Evolutionary conservation across 352 stramenopile species (phyloP), one percentile per base, ranked within the genome.

Genomic region (Aphanomyces cochlioides): DNA sequence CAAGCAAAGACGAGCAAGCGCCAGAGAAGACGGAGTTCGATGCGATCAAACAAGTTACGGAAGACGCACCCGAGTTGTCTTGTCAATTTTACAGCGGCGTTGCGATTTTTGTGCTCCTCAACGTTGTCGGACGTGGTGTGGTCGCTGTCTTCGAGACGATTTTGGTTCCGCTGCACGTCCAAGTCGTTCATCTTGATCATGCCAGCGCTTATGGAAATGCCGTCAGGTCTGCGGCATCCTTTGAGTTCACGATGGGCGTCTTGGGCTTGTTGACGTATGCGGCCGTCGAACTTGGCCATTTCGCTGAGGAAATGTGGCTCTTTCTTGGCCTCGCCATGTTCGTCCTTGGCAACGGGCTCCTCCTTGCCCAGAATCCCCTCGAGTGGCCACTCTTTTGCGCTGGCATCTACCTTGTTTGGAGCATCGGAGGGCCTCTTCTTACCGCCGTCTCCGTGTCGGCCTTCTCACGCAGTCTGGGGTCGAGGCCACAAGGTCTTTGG

Each of bases 121-220:
- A 93, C 73, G 88, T 91, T 64, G 86, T 77, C 53, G 83, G 82
- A 4, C 82, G 85, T 13, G 85, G 83, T 21, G 90, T 93, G 19
- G 57, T 93, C 57, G 90, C 83, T 2, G 83, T 91, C 1, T 93
- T 91, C 47, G 85, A 93, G 74, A 93, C 85, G 3, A 84, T 90
- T 39, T 90, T 90, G 67, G 89, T 93, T 13, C 82, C 85, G 40
- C 64, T 93, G 3, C 90, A 90, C 54, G 69, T 91, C 37, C 66
- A 87, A 67, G 84, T 87, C 17, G 43, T n/a, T 50, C 43, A 50
- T 50, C 10, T n/a, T n/a, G 10, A 12, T n/a, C 10, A n/a, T 50
- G 43, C 43, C 10, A n/a, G 10, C 17, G 43, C 43, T 12, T n/a
- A 66, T 12, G 50, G 13, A n/a, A n/a, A 56, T 7, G 78, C 84